Evolutionary conservation across 2,329 filamentous ascomycete species (phyloP).

Genomic region (Rhynchosporium secalis): DNA sequence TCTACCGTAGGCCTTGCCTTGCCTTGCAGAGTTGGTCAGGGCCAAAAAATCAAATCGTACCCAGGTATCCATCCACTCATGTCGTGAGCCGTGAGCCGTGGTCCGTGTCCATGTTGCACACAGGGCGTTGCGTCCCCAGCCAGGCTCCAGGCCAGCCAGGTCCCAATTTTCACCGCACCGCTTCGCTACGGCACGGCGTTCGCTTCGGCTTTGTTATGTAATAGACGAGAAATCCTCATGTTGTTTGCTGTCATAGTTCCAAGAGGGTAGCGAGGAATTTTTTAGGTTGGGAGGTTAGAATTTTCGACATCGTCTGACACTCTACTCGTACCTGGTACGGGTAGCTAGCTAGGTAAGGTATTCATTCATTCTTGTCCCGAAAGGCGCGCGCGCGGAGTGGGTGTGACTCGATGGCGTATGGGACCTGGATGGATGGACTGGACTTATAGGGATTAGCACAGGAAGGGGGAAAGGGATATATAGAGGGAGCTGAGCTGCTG

Average conservation of each 20-base stretch:
- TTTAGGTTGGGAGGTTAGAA: background rate
- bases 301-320: slow-evolving; percentile 1
- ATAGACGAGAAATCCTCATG: slow-evolving; percentile 8
- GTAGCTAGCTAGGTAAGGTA: too few relatives aligned
- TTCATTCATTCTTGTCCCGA: too few relatives aligned
- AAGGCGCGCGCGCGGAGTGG: too few relatives aligned
- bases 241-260: slow-evolving; percentile 11
- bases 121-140: background rate
- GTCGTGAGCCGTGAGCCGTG: too few relatives aligned
- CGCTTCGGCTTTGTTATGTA: slow-evolving; percentile 14
- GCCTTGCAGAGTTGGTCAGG: too few relatives aligned
- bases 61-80: too few relatives aligned
- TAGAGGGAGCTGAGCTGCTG: background rate
- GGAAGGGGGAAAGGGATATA: background rate
- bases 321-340: background rate
- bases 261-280: background rate
- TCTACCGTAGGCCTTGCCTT: too few relatives aligned
- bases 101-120: too few relatives aligned
- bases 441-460: slow-evolving; percentile 11
- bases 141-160: too few relatives aligned
- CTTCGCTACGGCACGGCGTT: background rate
- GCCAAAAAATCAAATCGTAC: too few relatives aligned
- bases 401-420: background rate
- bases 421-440: background rate
- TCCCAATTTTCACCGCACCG: too few relatives aligned